A percentile compares a stretch with the other conserved stretches of the same genome.
Evolutionary conservation across 768 basidiomycete genomes (phyloP).

Genomic region (Mycena filopes): DNA sequence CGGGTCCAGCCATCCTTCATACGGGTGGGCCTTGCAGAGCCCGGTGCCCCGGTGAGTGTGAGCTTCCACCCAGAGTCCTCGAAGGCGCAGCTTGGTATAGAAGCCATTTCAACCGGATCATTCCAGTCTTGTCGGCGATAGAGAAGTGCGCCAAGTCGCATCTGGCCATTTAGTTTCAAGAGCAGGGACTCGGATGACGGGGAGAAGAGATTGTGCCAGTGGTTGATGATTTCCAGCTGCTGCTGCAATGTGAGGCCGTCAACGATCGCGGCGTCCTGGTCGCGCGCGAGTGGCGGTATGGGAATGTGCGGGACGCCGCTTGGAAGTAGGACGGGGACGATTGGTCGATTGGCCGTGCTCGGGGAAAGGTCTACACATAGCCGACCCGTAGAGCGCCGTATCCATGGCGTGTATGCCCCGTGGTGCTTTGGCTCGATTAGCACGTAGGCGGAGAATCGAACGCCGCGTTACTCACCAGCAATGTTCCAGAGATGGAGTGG

Average conservation of each 20-base stretch:
- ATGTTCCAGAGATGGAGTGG: slow-evolving; percentile 5
- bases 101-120: slow-evolving; percentile 6
- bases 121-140: background rate
- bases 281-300: background rate
- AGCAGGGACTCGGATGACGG: background rate
- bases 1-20: slow-evolving; percentile 14
- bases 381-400: slow-evolving; percentile 8
- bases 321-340: background rate
- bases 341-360: background rate
- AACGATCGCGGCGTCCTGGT: slow-evolving; percentile 12
- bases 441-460: background rate
- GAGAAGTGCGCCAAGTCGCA: slow-evolving; percentile 1
- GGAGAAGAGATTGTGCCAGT: background rate
- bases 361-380: slow-evolving; percentile 20
- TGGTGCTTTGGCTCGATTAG: slow-evolving; percentile 1
- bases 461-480: background rate
- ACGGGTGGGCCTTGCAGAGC: background rate
- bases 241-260: slow-evolving; percentile 7
- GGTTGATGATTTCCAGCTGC: slow-evolving; percentile 9
- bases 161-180: background rate
- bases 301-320: slow-evolving; percentile 4
- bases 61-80: slow-evolving; percentile 2
- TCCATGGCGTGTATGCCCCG: slow-evolving; percentile 15
- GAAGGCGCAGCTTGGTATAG: background rate
- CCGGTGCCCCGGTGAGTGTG: background rate